phyloP scores from a whole-genome alignment of 2,329 filamentous ascomycete genomes.

The Fusarium marasasianum region DNA sequence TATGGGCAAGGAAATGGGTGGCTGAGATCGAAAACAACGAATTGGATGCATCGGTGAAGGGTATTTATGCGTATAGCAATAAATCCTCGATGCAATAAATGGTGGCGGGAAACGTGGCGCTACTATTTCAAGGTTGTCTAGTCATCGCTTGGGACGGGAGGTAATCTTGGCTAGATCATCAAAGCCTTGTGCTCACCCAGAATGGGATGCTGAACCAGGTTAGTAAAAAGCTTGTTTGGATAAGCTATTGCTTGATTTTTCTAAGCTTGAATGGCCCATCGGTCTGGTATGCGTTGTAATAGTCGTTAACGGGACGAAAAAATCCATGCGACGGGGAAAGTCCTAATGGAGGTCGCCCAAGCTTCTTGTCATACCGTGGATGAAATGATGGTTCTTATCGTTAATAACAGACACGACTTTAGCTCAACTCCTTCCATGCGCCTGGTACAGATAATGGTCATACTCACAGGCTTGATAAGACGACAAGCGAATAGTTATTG shows the following conservation, averaged over 20 bases:
- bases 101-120: not conserved
- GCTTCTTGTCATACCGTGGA: fast-evolving
- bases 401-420: too few species aligned
- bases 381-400: not conserved
- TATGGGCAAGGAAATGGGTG: not conserved
- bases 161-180: not conserved
- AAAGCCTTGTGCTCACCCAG: not conserved
- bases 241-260: not conserved
- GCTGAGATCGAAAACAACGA: not conserved
- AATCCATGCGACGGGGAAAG: fast-evolving
- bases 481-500: fast-evolving
- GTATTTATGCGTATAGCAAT: not conserved
- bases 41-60: not conserved
- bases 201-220: not conserved
- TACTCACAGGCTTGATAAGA: not conserved
- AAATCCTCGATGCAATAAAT: not conserved
- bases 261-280: fast-evolving
- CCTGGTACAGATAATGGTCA: fast-evolving
- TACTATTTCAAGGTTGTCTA: not conserved
- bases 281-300: not conserved
- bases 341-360: fast-evolving
- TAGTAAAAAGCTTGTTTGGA: not conserved
- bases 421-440: fast-evolving
- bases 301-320: not conserved
- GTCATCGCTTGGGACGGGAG: not conserved